Evolutionary conservation across 2,329 filamentous ascomycete species (phyloP).

Genomic region (Ascochyta koolunga): DNA sequence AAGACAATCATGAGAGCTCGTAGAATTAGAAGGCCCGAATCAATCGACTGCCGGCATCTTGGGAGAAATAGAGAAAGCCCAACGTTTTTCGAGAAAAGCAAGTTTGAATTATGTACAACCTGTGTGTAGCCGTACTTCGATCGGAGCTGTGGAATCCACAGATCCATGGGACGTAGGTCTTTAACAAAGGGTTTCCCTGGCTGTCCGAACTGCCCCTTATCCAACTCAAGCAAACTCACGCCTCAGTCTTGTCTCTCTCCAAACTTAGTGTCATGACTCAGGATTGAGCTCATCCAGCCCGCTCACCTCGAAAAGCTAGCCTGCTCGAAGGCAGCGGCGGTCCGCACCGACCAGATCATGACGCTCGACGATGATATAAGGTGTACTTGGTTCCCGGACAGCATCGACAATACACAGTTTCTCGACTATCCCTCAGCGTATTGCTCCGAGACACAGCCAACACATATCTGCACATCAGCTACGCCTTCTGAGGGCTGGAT

Average conservation of each 20-base stretch:
- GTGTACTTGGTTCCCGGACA: background rate
- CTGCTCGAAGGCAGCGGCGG: background rate
- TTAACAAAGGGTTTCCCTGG: background rate
- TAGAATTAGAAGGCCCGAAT: conserved; percentile 8
- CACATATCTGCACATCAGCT: background rate
- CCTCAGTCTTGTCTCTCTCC: background rate
- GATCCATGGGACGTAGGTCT: background rate
- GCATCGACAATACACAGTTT: background rate
- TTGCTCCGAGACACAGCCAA: background rate
- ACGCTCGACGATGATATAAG: conserved; percentile 1
- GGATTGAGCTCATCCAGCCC: background rate
- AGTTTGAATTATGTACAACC: background rate
- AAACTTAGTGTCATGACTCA: background rate
- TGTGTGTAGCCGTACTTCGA: background rate
- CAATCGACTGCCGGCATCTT: conserved; percentile 3
- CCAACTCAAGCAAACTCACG: background rate
- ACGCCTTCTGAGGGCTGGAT: background rate
- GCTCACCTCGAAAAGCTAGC: background rate
- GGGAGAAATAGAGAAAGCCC: background rate
- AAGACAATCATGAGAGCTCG: background rate
- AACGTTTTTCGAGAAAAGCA: background rate
- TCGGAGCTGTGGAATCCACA: background rate
- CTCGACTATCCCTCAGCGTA: background rate
- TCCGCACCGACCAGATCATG: background rate
- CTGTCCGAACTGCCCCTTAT: background rate